Conservation (phyloP, 2,329 filamentous ascomycete species). For the Dactylellina parvicollis region DNA sequence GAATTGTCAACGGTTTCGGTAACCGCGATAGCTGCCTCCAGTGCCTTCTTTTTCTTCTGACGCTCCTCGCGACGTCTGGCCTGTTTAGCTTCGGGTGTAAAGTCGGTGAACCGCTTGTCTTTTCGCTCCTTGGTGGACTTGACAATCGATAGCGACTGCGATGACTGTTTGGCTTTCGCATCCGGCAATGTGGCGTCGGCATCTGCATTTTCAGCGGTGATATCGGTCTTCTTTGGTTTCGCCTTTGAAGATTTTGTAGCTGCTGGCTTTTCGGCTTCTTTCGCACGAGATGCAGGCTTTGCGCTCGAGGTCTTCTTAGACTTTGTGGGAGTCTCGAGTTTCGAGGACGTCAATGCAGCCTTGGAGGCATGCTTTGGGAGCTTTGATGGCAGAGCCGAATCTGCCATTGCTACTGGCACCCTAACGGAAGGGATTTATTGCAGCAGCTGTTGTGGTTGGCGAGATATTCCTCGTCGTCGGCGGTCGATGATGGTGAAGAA, state of each 20-base stretch:
- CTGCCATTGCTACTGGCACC: conserved; percentile 38
- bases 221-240: conserved; percentile 41
- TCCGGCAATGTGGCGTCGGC: neutral
- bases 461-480: conserved; percentile 17
- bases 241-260: conserved; percentile 23
- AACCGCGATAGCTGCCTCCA: conserved; percentile 17
- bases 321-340: conserved; percentile 12
- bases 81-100: conserved; percentile 40
- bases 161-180: neutral
- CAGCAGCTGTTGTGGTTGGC: conserved; percentile 3
- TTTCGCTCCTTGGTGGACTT: conserved; percentile 29
- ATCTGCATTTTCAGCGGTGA: conserved; percentile 35
- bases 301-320: conserved; percentile 34
- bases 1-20: neutral
- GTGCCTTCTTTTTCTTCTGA: conserved; percentile 25
- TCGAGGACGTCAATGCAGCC: conserved; percentile 24
- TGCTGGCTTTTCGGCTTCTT: conserved; percentile 34
- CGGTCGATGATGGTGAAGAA: conserved; percentile 12
- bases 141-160: conserved; percentile 3
- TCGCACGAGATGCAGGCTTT: conserved; percentile 22
- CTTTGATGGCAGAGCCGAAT: conserved; percentile 11
- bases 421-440: neutral
- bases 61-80: conserved; percentile 49
- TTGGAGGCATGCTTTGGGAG: conserved; percentile 23
- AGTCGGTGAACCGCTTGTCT: conserved; percentile 45